Evolutionary conservation across 345 rosid genomes (phyloP).

Genomic region (Limnanthes douglasii): DNA sequence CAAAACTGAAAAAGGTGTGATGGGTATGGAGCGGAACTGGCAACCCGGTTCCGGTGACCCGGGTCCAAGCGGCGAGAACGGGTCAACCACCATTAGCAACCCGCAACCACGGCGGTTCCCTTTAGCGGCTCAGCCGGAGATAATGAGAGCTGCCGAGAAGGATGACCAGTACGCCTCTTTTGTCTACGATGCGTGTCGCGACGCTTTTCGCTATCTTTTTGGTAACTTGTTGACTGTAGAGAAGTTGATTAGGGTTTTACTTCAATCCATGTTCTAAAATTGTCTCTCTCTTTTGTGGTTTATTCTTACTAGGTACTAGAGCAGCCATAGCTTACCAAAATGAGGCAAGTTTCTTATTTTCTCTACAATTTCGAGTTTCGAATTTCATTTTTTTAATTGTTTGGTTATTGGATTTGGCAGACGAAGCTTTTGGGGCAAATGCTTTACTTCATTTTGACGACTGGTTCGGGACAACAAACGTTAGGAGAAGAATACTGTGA

Average conservation of each 20-base stretch:
- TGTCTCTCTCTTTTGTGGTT: not conserved
- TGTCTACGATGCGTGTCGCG: slow-evolving; percentile 90
- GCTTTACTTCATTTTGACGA: slow-evolving; percentile 81
- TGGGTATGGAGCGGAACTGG: slow-evolving; percentile 13
- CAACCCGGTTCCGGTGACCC: slow-evolving; percentile 14
- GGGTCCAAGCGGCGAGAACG: slow-evolving; percentile 13
- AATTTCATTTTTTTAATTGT: not conserved
- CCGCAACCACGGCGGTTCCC: slow-evolving; percentile 37
- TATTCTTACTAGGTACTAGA: slow-evolving; percentile 41
- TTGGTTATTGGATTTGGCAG: slow-evolving; percentile 24
- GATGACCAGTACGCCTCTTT: slow-evolving; percentile 93
- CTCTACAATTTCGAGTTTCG: not conserved
- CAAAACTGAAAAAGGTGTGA: slow-evolving; percentile 4
- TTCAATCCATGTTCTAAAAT: not conserved
- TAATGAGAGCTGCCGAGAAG: slow-evolving; percentile 96
- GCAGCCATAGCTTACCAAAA: slow-evolving; percentile 80
- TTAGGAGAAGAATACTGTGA: slow-evolving; percentile 97
- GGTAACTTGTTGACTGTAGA: slow-evolving; percentile 15
- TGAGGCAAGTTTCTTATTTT: slow-evolving; percentile 31
- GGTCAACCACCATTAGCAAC: slow-evolving; percentile 1
- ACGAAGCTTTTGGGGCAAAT: slow-evolving; percentile 78
- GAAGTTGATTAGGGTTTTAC: not conserved
- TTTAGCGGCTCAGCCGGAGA: slow-evolving; percentile 77
- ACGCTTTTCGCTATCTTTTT: slow-evolving; percentile 76
- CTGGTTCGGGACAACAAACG: slow-evolving; percentile 92